Evolutionary conservation across 495 filamentous ascomycete genomes (phyloP), one percentile per base, ranked within the genome.

Genomic region (Chaetomium fimeti): DNA sequence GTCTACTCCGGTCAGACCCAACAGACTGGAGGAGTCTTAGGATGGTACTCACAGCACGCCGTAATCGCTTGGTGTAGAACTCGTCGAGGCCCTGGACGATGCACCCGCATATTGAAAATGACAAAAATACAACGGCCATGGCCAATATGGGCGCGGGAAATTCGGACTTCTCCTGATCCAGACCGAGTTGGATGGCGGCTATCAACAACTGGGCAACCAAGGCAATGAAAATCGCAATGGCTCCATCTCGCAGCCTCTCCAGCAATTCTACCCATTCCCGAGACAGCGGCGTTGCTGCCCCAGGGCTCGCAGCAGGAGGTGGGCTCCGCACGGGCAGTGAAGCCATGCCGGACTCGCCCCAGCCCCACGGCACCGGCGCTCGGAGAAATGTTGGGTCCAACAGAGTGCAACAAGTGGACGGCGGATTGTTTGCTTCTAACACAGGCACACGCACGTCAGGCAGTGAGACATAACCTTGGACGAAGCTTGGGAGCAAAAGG

Each of bases 51-150:
- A 76, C 74, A n/a, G 78, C 69, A 15, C 72, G 67, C 52, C 69
- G 71, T n/a, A 81, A 52, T 28, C 73, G 63, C 27, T 63, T 74
- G 8, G 43, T 54, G 57, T 81, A 81, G 12, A 78, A 69, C 15
- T 45, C 47, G 5, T 75, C 73, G 2, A 72, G 57, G 2, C 60
- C 61, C 0, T 66, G 61, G 0, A 70, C 2, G 8, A 72, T 5
- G 27, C 28, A 57, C 0, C 67, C 68, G 1, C n/a, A 22, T 0
- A 69, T 24, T 0, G 49, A 65, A 7, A 71, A 64, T 0, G 56
- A 2, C 2, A 63, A n/a, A 51, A 75, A 74, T 0, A 76, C 65
- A 2, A 38, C 51, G 0, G 66, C 59, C 74, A 76, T 75, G 52
- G 73, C 74, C 15, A 76, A 22, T 24, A 76, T 71, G 2, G 74